A percentile compares a stretch with the other conserved stretches of the same genome.
Evolutionary conservation across 371 early-diverging fungal genomes (phyloP).

Genomic region (Homolaphlyctis polyrhiza): DNA sequence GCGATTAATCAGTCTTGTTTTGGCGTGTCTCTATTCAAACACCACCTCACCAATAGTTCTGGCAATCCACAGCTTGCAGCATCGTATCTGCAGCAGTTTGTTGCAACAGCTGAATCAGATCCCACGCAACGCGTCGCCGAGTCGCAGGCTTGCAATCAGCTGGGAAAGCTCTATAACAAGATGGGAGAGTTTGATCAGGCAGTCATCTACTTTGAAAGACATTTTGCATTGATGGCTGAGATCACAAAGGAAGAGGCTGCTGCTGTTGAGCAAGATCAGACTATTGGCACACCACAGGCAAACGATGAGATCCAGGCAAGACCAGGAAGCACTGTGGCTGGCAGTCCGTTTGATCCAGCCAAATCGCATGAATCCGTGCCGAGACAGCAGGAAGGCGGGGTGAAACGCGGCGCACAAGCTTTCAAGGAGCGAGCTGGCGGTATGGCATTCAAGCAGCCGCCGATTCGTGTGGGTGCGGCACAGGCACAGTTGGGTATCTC

Average conservation of each 20-base stretch:
- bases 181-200: conserved; percentile 30
- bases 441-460: background rate
- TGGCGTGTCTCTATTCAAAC: background rate
- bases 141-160: conserved; percentile 39
- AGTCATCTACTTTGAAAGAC: conserved; percentile 32
- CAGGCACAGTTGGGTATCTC: conserved; percentile 36
- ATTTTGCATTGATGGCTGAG: conserved; percentile 21
- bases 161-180: conserved; percentile 37
- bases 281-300: too few relatives aligned
- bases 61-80: conserved; percentile 26
- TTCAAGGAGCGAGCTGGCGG: too few relatives aligned
- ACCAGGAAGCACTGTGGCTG: too few relatives aligned
- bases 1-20: background rate
- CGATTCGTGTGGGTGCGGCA: conserved; percentile 19
- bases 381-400: too few relatives aligned
- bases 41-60: conserved; percentile 2
- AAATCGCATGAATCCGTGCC: too few relatives aligned
- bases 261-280: too few relatives aligned
- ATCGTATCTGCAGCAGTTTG: conserved; percentile 23
- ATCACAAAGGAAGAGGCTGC: background rate
- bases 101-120: conserved; percentile 20
- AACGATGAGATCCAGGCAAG: too few relatives aligned
- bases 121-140: conserved; percentile 22
- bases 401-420: too few relatives aligned
- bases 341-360: too few relatives aligned